phyloP scores from a whole-genome alignment of 2,329 filamentous ascomycete species.

The Bipolaris victoriae region DNA sequence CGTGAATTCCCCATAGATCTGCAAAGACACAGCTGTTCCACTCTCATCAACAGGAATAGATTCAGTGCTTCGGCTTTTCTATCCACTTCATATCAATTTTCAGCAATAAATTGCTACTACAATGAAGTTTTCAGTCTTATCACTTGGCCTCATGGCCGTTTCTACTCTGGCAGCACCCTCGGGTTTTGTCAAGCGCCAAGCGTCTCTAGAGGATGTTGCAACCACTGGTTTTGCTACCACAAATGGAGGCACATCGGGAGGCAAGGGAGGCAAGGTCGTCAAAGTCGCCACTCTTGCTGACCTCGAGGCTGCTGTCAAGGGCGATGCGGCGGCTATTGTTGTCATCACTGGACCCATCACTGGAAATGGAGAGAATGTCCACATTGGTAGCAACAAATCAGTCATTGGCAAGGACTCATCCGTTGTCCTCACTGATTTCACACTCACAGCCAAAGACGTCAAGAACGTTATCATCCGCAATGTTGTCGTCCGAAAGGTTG shows the following conservation, averaged over 20 bases:
- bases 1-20: conserved; percentile 5
- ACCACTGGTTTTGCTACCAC: conserved; percentile 42
- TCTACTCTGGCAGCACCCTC: conserved; percentile 43
- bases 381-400: conserved; percentile 58
- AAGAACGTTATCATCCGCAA: conserved; percentile 65
- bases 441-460: conserved; percentile 56
- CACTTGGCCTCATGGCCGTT: conserved; percentile 39
- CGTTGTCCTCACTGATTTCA: conserved; percentile 55
- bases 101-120: conserved; percentile 11
- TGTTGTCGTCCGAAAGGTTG: conserved; percentile 59
- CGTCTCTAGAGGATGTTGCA: conserved; percentile 36
- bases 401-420: conserved; percentile 58
- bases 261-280: conserved; percentile 45
- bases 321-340: conserved; percentile 54
- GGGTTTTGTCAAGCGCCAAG: conserved; percentile 35
- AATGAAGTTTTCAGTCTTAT: conserved; percentile 43
- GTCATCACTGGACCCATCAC: conserved; percentile 55
- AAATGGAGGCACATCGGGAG: conserved; percentile 50
- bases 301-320: conserved; percentile 54
- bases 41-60: conserved; percentile 20
- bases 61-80: conserved; percentile 24
- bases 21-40: conserved; percentile 25
- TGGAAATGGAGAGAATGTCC: conserved; percentile 50
- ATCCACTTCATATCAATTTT: conserved; percentile 20
- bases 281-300: conserved; percentile 47